Evolutionary conservation across 106 monocot genomes (phyloP).

Genomic region (Phalaenopsis aphrodite): DNA sequence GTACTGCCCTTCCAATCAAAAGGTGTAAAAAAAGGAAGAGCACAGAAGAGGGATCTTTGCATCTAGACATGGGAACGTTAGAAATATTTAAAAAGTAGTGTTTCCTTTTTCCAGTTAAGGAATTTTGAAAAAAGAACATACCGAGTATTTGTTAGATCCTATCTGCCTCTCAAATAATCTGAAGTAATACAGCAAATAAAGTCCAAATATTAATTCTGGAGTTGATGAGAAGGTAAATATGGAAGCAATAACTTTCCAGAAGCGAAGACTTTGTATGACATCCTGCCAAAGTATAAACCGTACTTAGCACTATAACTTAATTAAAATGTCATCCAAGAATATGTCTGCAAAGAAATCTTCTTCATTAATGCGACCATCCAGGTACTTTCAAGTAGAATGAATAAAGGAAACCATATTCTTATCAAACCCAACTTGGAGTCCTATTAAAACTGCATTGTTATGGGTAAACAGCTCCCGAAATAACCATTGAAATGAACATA

Average conservation of each 20-base stretch:
- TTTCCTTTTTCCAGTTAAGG: not conserved
- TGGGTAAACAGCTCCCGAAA: not conserved
- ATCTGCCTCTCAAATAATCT: conserved; percentile 91
- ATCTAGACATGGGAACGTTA: not conserved
- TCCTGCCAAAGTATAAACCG: conserved; percentile 2
- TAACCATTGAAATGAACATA: not conserved
- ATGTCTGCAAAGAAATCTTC: not conserved
- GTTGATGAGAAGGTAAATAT: conserved; percentile 76
- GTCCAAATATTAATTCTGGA: conserved; percentile 74
- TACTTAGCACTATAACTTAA: not conserved
- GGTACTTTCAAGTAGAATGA: not conserved
- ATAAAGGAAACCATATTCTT: not conserved
- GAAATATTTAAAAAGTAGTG: not conserved
- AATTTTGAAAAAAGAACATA: conserved; percentile 25
- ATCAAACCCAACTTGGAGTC: not conserved
- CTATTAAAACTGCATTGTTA: not conserved
- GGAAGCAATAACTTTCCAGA: conserved; percentile 59
- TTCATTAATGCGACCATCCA: not conserved
- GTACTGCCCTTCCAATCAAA: not conserved
- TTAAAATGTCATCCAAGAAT: not conserved
- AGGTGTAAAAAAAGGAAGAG: not conserved
- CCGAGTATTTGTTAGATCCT: conserved; percentile 86
- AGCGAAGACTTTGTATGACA: conserved; percentile 1
- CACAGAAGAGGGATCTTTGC: not conserved
- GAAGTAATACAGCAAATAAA: conserved; percentile 83